Base-by-base conservation (phyloP, 2,329 filamentous ascomycete species). In the Ambrosiella cleistominuta region DNA sequence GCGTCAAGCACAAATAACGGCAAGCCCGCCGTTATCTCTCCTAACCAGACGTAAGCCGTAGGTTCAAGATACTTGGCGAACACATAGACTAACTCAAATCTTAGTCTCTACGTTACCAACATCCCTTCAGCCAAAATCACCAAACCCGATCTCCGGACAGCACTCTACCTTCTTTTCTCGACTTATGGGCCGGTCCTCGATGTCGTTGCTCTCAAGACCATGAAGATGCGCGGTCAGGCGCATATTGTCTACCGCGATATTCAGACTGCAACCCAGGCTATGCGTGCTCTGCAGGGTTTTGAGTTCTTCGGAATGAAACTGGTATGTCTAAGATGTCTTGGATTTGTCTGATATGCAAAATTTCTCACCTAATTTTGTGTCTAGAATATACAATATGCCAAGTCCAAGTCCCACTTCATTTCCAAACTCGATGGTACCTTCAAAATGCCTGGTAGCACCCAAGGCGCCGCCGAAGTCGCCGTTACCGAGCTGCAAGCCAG, bases 191-290 rank as follows among this genome's bases (percentile, higher is more conserved):
- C 88, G 0, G 86, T 98, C 13, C 80, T 98, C 60, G 93, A 98
- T 68, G 81, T 98, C 17, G 86, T 96, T 54, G 87, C 88, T 37
- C 75, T 96, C 64, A 94, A 89, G 73, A 95, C 88, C 1, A 77
- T 77, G 69, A 88, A 88, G 72, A 96, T 97, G 90, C 85, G 93
- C 54, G 93, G 93, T 2, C 93, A 98, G 71, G 93, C 93, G 62
- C 93, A 97, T 66, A 75, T 98, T 61, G 86, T 93, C 12, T 97
- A 89, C 69, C 81, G 87, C 60, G 91, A 98, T 68, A 76, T 91
- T 39, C 86, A 95, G 64, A 82, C 88, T n/a, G 88, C 89, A 56
- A 95, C 90, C 27, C 88, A 95, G 68, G 93, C 93, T 1, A 88
- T 98, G 88, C 78, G 91, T 63, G 82, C 87, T 9, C 74, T 96